Evolutionary conservation across 108 stramenopile species (phyloP).

Genomic region (Mayamaea pseudoterrestris): DNA sequence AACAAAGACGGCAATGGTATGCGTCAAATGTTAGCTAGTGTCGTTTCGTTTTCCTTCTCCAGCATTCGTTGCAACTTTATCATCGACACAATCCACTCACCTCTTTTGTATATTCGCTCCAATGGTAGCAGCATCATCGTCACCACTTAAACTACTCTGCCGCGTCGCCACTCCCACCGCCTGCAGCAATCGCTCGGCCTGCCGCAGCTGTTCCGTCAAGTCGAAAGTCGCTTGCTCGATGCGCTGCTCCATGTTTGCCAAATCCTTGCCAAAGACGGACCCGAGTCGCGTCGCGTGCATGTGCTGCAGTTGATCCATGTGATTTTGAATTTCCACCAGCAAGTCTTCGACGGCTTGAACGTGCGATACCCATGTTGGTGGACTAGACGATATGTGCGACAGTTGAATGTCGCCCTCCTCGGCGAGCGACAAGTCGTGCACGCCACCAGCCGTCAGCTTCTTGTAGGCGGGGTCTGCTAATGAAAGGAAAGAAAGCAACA

Average conservation of each 20-base stretch:
- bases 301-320: constrained; percentile 70
- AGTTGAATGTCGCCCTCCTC: constrained; percentile 38
- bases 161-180: constrained; percentile 70
- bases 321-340: constrained; percentile 61
- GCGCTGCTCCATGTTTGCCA: constrained; percentile 76
- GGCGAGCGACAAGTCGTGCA: constrained; percentile 15
- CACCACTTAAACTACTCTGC: constrained; percentile 33
- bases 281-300: constrained; percentile 91
- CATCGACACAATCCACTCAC: constrained; percentile 10
- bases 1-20: neutral
- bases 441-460: constrained; percentile 13
- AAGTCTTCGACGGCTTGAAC: constrained; percentile 71
- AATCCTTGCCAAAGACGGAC: constrained; percentile 76
- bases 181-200: constrained; percentile 73
- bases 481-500: constrained; percentile 10
- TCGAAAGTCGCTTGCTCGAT: constrained; percentile 81
- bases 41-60: neutral
- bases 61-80: neutral
- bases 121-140: constrained; percentile 75
- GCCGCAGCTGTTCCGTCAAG: constrained; percentile 79
- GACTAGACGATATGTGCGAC: constrained; percentile 28
- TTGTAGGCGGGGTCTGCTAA: constrained; percentile 4
- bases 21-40: neutral
- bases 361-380: constrained; percentile 74
- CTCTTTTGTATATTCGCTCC: constrained; percentile 81